These are phyloP conservation scores for Aspergillus pseudotamarii DNA, from an alignment of 2,329 filamentous ascomycete species.

Conservation along the genomic window DNA sequence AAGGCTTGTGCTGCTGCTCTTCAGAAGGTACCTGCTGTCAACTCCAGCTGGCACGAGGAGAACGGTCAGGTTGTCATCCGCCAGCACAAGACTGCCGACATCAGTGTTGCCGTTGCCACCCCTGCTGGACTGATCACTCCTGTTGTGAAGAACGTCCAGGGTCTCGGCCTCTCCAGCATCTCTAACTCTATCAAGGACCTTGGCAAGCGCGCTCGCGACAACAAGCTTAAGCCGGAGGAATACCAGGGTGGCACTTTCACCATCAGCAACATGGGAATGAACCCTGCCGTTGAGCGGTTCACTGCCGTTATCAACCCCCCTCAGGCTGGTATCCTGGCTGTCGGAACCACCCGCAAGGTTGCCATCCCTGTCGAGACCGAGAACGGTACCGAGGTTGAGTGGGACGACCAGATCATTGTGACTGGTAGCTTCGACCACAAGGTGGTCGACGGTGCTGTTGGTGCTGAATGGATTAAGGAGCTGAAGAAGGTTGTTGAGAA, in stretches of 20 bases:
- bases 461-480: constrained; percentile 94
- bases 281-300: constrained; percentile 92
- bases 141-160: constrained; percentile 88
- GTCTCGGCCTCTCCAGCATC: constrained; percentile 84
- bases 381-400: constrained; percentile 79
- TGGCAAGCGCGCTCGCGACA: constrained; percentile 91
- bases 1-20: constrained; percentile 89
- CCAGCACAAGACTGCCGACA: constrained; percentile 89
- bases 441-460: constrained; percentile 94
- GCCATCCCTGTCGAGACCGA: constrained; percentile 83
- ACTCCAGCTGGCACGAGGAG: constrained; percentile 86
- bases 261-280: constrained; percentile 99
- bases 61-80: constrained; percentile 80
- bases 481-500: constrained; percentile 98
- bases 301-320: constrained; percentile 99
- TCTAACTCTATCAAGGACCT: constrained; percentile 92
- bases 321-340: constrained; percentile 91
- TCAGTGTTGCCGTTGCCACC: constrained; percentile 93
- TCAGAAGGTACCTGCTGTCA: constrained; percentile 92
- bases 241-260: constrained; percentile 99
- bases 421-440: constrained; percentile 99
- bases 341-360: constrained; percentile 95
- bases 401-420: constrained; percentile 96
- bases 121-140: constrained; percentile 94
- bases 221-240: constrained; percentile 99